These are phyloP conservation scores for Desmodesmus armatus DNA, from an alignment of 139 green algal genomes.

Conservation along the genomic window DNA sequence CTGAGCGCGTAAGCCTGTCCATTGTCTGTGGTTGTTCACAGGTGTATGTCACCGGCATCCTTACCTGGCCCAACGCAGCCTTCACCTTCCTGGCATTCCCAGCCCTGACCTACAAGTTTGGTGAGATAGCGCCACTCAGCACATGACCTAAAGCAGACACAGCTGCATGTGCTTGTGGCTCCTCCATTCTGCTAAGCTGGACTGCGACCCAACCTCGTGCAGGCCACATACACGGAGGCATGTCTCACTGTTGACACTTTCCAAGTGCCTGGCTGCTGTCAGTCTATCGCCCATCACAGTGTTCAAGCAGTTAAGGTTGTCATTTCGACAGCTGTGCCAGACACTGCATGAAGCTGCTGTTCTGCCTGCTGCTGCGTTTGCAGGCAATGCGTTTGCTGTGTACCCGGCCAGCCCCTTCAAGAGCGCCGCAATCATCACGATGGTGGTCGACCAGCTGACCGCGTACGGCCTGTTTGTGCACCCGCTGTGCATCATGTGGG, in stretches of 20 bases:
- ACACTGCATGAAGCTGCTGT: neutral
- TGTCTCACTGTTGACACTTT: neutral
- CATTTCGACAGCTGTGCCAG: no score
- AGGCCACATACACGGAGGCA: neutral
- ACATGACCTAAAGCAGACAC: no score
- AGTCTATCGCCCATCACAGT: no score
- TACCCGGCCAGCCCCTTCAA: conserved; percentile 9
- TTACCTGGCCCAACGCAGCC: conserved; percentile 34
- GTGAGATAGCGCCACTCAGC: no score
- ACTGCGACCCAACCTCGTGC: no score
- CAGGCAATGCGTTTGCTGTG: conserved; percentile 41
- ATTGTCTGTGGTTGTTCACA: no score
- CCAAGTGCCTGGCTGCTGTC: no score
- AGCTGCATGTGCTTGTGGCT: no score
- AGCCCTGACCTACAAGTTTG: conserved; percentile 10
- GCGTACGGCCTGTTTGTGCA: conserved; percentile 35
- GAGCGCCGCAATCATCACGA: neutral
- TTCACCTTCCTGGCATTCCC: conserved; percentile 44
- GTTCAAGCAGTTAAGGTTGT: no score
- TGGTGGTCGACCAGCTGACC: conserved; percentile 36
- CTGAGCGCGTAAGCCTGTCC: no score
- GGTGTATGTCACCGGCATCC: conserved; percentile 22
- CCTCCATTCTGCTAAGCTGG: no score
- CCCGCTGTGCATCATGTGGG: conserved; percentile 39
- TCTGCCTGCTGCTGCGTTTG: neutral